A percentile compares a stretch with the other conserved stretches of the same genome.
phyloP scores from a whole-genome alignment of 2,329 filamentous ascomycete species.

The Penicillium olsonii region DNA sequence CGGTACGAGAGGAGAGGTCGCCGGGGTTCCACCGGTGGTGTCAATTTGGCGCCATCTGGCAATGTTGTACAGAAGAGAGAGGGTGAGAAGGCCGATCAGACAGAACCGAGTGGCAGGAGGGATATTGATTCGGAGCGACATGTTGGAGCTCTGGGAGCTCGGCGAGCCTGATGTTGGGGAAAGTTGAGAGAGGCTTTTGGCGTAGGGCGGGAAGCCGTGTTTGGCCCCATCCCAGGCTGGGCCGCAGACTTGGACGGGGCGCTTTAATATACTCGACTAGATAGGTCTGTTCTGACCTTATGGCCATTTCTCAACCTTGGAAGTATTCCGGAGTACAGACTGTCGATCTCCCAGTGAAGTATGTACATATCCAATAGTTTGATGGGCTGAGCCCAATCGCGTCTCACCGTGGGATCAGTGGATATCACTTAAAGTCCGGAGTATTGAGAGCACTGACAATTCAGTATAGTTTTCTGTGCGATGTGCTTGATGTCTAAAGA shows the following conservation, averaged over 20 bases:
- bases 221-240: not conserved
- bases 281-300: too few relatives aligned
- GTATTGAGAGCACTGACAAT: too few relatives aligned
- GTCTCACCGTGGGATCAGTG: too few relatives aligned
- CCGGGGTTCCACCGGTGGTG: conserved; percentile 51
- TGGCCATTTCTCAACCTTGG: too few relatives aligned
- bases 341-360: not conserved
- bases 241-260: too few relatives aligned
- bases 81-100: conserved; percentile 70
- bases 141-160: conserved; percentile 41
- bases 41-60: conserved; percentile 65
- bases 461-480: too few relatives aligned
- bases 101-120: conserved; percentile 85
- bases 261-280: too few relatives aligned
- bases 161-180: conserved; percentile 3
- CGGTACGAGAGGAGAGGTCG: conserved; percentile 66
- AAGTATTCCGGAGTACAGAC: too few relatives aligned
- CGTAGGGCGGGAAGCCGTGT: conserved; percentile 6
- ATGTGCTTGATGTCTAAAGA: too few relatives aligned
- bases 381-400: too few relatives aligned
- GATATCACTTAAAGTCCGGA: too few relatives aligned
- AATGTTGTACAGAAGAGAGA: conserved; percentile 78
- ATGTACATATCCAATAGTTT: not conserved
- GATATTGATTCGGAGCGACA: conserved; percentile 86
- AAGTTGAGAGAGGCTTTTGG: conserved; percentile 12